Evolutionary conservation across 768 basidiomycete genomes (phyloP).

Genomic region (Lyophyllum decastes): DNA sequence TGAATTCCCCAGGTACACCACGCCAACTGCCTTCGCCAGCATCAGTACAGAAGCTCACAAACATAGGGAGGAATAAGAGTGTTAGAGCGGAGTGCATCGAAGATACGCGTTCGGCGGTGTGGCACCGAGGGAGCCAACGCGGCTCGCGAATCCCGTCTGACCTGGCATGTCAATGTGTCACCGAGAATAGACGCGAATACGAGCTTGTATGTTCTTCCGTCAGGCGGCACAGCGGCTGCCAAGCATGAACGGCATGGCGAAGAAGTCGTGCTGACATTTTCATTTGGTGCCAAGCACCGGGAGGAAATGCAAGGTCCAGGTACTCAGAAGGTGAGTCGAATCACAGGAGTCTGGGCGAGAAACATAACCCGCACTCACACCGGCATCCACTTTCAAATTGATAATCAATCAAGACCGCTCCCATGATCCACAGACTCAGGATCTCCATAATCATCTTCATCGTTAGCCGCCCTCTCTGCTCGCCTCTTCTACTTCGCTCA

Average conservation of each 20-base stretch:
- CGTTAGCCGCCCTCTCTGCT: background rate
- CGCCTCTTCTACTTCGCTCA: no score
- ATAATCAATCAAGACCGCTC: background rate
- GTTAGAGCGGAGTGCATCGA: no score
- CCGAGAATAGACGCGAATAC: no score
- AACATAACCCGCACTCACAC: background rate
- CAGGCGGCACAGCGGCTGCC: background rate
- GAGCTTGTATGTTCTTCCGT: background rate
- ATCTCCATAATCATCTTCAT: no score
- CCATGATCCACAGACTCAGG: background rate
- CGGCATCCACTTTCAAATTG: background rate
- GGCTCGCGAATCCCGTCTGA: background rate
- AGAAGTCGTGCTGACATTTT: background rate
- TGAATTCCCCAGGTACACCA: no score
- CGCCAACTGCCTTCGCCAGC: no score
- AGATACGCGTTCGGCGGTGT: no score
- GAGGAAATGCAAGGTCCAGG: no score
- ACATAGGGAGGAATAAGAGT: no score
- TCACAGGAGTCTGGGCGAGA: background rate
- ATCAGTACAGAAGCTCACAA: no score
- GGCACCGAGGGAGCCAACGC: no score
- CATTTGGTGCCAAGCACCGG: background rate
- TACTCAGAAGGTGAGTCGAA: background rate
- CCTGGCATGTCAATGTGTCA: background rate
- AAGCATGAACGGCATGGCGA: background rate